Evolutionary conservation across 2,329 filamentous ascomycete species (phyloP).

Genomic region (Whalleya microplaca): DNA sequence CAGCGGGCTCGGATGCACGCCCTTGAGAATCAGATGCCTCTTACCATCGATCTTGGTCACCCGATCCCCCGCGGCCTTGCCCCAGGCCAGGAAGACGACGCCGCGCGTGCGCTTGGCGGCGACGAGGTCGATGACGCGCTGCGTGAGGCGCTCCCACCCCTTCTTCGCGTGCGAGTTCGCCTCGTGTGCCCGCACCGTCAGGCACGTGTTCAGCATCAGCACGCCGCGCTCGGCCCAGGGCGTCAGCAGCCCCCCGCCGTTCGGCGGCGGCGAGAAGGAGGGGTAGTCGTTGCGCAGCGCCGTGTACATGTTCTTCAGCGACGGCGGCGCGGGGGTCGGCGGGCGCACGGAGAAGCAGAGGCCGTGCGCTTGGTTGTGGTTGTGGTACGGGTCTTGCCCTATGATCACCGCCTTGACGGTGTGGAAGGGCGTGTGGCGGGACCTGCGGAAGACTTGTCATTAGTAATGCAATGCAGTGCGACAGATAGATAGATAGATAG

Average conservation of each 20-base stretch:
- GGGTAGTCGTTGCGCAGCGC: constrained; percentile 89
- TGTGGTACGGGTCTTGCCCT: constrained; percentile 97
- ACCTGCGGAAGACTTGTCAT: constrained; percentile 62
- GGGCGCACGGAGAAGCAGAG: constrained; percentile 94
- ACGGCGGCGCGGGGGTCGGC: constrained; percentile 85
- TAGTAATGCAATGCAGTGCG: constrained; percentile 15
- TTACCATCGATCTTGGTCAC: constrained; percentile 73
- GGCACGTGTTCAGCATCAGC: constrained; percentile 89
- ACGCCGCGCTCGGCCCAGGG: constrained; percentile 95
- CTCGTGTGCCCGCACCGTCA: constrained; percentile 89
- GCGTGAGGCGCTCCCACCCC: constrained; percentile 93
- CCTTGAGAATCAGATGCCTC: constrained; percentile 81
- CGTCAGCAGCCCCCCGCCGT: constrained; percentile 79
- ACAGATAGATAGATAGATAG: background rate
- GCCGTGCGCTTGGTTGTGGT: constrained; percentile 91
- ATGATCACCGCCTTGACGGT: constrained; percentile 91
- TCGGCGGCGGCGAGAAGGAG: constrained; percentile 72
- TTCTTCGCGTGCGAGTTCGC: constrained; percentile 83
- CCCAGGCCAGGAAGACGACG: constrained; percentile 96
- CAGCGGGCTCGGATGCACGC: constrained; percentile 91
- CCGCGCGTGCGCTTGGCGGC: constrained; percentile 75
- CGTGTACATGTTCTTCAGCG: constrained; percentile 91
- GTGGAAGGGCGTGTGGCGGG: constrained; percentile 85
- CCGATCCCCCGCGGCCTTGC: constrained; percentile 78
- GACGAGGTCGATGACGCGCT: constrained; percentile 87